Conservation (phyloP, 164 flowering plant species). For the Magnolia sinica region DNA sequence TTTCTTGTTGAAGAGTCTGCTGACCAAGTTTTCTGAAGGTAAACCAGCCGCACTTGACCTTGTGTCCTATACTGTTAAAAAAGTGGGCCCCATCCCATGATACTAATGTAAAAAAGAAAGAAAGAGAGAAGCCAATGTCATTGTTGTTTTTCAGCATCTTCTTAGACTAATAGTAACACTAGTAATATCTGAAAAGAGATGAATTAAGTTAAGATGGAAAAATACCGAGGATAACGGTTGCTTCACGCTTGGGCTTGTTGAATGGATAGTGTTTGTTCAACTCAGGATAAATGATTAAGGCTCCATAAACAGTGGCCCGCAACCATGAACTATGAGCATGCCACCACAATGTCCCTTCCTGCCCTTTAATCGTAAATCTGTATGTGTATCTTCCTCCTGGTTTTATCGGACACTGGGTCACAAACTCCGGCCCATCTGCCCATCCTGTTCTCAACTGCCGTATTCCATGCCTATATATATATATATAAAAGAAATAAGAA, state of each 20-base stretch:
- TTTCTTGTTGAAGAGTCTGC: neutral
- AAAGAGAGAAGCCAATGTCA: no score
- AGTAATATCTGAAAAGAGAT: no score
- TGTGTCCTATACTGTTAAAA: no score
- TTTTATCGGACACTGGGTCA: slow-evolving; percentile 87
- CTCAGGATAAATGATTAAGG: slow-evolving; percentile 69
- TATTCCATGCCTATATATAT: slow-evolving; percentile 63
- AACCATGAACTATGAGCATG: slow-evolving; percentile 94
- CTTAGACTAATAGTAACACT: no score
- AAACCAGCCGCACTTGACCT: neutral
- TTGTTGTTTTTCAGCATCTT: no score
- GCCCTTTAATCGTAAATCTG: slow-evolving; percentile 69
- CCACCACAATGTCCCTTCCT: slow-evolving; percentile 98
- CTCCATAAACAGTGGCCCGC: slow-evolving; percentile 88
- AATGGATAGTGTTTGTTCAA: slow-evolving; percentile 62
- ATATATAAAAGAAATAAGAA: neutral
- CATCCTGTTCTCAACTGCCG: slow-evolving; percentile 76
- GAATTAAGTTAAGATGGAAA: no score
- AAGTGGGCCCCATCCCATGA: no score
- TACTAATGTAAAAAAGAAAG: no score
- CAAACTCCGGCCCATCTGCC: slow-evolving; percentile 89
- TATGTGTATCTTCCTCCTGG: slow-evolving; percentile 85
- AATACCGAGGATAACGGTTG: slow-evolving; percentile 76
- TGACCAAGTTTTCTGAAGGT: neutral
- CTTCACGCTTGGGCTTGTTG: slow-evolving; percentile 52